Base-by-base conservation (phyloP, 148 eudicot species). In the Chenopodium suecicum region DNA sequence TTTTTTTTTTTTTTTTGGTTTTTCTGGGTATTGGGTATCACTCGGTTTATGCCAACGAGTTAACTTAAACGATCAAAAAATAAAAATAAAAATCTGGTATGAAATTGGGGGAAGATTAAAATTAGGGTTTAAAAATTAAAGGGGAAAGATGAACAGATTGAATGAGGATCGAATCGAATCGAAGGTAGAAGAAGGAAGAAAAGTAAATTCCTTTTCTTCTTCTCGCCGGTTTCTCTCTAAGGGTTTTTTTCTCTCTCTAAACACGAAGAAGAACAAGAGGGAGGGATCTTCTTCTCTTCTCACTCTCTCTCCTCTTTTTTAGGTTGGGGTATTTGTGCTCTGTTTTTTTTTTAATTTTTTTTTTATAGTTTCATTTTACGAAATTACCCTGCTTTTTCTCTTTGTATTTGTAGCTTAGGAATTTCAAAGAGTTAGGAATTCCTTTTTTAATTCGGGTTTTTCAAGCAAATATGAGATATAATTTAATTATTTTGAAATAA, bases 11-110 rank as follows among this genome's bases (percentile, higher is more conserved):
- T 48, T 48, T 34, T 34, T 34, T 34, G 44, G 44, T 41, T 41
- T 41, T 41, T 41, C 44, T 41, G 44, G 54, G 14, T 50, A 50
- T 50, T 13, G 52, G 52, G 52, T 48, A 23, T 52, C 17, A 29
- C 60, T 56, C 62, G 62, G 62, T 50, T 16, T 41, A 41, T 41
- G 8, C 7, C 44, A 52, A 56, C 62, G 46, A 64, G 58, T 44
- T 63, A 66, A 81, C 77, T 76, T 58, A 73, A 23, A 12, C 76
- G 76, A 73, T 73, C 76, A 73, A 20, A 37, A 37, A n/a, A n/a
- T 34, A 23, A 34, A 32, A 37, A 37, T 1, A 71, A 31, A 70
- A 71, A 37, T 47, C 25, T 73, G 19, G 2, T 4, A 22, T 31
- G 16, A 32, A 32, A 14, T 25, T 12, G 71, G 13, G 14, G 52